Base-by-base conservation (phyloP, 805 yeast species). In the Lipomyces starkeyi region DNA sequence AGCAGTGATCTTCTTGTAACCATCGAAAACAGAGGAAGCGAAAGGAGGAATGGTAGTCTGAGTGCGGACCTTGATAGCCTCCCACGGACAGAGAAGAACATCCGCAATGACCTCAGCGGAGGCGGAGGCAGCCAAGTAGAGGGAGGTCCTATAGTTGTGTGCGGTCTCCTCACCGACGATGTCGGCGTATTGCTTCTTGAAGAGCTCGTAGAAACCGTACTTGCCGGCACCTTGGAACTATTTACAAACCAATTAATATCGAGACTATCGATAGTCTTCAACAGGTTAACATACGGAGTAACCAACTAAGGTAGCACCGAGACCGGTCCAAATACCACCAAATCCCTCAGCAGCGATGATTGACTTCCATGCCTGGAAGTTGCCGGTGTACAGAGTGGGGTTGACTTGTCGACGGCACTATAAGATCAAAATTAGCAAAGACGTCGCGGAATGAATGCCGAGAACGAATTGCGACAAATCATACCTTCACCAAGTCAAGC, bases 31-130 rank as follows among this genome's bases (percentile, higher is more conserved):
- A 52, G 85, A 82, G 14, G 80, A 80, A 57, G 93, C 91, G 77
- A 80, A 89, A 29, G 98, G 97, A 25, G 98, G 98, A 68, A 92
- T 83, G 4, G 97, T 89, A 55, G 98, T 93, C 80, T 94, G 99
- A 71, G 94, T 91, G 79, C 87, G 90, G 69, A 94, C 98, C 81
- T 95, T 94, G 78, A 95, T 90, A 63, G 97, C 93, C 81, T 94
- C 99, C 78, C 89, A 90, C 34, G 98, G 98, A 83, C 98, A 94
- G 71, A 94, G 84, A 68, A 90, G 84, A 53, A 94, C 77, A 80
- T 94, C 98, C 47, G 98, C 98, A 68, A 95, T 78, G 78, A 93
- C 91, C 79, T 94, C 99, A 34, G 98, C 99, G 64, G 92, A 84
- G 5, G 98, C 98, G 68, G 96, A 88, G 14, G 98, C 94, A 60